Conservation (phyloP, 441 rosid genomes). For the Adansonia grandidieri region DNA sequence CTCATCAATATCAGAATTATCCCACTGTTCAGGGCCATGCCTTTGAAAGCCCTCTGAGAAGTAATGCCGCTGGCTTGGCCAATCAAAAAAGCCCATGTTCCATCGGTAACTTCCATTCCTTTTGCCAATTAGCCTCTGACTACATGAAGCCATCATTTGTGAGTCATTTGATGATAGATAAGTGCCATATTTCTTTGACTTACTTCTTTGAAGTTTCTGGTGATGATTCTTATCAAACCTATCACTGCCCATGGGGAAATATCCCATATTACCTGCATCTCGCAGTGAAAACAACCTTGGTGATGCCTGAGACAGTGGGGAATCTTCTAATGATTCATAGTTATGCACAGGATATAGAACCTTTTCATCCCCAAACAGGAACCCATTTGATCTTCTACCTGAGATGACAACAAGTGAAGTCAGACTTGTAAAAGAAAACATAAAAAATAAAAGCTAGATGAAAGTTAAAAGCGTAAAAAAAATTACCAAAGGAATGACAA, state of each 20-base stretch:
- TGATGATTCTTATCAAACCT: conserved; percentile 50
- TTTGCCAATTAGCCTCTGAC: conserved; percentile 48
- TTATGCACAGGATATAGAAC: conserved; percentile 50
- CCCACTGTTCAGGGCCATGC: conserved; percentile 47
- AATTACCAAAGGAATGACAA: conserved; percentile 53
- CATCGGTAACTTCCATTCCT: conserved; percentile 51
- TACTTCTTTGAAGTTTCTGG: conserved; percentile 54
- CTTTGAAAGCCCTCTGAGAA: conserved; percentile 43
- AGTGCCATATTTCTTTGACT: conserved; percentile 50
- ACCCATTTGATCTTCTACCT: conserved; percentile 82
- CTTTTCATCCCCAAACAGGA: conserved; percentile 72
- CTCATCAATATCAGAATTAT: conserved; percentile 66
- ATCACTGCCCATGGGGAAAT: conserved; percentile 51
- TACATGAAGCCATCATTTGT: conserved; percentile 35
- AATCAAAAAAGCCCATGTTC: conserved; percentile 54
- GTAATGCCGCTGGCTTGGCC: conserved; percentile 47
- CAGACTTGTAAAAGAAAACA: too few relatives aligned
- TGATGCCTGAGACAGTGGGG: conserved; percentile 52
- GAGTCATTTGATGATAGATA: conserved; percentile 38
- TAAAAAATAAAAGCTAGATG: background rate
- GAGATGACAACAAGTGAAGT: conserved; percentile 28
- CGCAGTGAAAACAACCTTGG: conserved; percentile 62
- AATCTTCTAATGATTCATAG: conserved; percentile 63
- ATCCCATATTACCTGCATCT: conserved; percentile 46
- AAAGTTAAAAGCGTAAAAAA: conserved; percentile 8